These are phyloP conservation scores for Hymenoscyphus fraxineus DNA, from an alignment of 2,329 filamentous ascomycete genomes.

Conservation along the genomic window DNA sequence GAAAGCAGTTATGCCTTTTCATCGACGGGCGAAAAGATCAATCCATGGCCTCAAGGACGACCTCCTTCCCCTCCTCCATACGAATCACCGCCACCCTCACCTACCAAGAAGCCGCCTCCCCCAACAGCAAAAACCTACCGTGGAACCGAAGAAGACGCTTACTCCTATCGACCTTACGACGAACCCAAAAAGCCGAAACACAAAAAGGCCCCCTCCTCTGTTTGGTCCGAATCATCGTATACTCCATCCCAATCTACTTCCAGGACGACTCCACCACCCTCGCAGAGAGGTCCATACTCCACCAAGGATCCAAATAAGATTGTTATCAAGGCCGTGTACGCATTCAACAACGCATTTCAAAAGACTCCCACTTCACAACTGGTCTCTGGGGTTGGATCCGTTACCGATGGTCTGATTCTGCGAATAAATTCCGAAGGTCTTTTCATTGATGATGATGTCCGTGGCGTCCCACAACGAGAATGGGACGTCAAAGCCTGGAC, in stretches of 20 bases:
- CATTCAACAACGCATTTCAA: slow-evolving; percentile 84
- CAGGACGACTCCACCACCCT: slow-evolving; percentile 78
- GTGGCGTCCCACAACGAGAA: slow-evolving; percentile 87
- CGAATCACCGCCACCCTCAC: slow-evolving; percentile 35
- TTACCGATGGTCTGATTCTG: slow-evolving; percentile 89
- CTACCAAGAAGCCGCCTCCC: slow-evolving; percentile 42
- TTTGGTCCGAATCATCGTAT: slow-evolving; percentile 82
- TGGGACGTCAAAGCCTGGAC: slow-evolving; percentile 99
- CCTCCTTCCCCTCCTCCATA: slow-evolving; percentile 40
- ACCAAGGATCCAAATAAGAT: slow-evolving; percentile 95
- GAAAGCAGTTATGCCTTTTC: slow-evolving; percentile 56
- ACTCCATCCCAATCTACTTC: slow-evolving; percentile 80
- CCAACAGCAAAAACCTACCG: slow-evolving; percentile 55
- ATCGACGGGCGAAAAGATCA: slow-evolving; percentile 64
- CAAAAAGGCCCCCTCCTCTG: slow-evolving; percentile 64
- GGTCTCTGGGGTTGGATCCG: slow-evolving; percentile 74
- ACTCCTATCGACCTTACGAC: slow-evolving; percentile 77
- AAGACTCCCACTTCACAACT: slow-evolving; percentile 89
- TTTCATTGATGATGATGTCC: slow-evolving; percentile 95
- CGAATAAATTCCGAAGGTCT: slow-evolving; percentile 90
- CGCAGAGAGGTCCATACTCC: slow-evolving; percentile 71
- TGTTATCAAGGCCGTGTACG: slow-evolving; percentile 87
- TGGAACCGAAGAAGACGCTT: slow-evolving; percentile 57
- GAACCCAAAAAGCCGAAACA: slow-evolving; percentile 54
- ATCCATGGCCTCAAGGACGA: slow-evolving; percentile 64